Conservation (phyloP, 2,329 filamentous ascomycete species). For the Colletotrichum chlorophyti region DNA sequence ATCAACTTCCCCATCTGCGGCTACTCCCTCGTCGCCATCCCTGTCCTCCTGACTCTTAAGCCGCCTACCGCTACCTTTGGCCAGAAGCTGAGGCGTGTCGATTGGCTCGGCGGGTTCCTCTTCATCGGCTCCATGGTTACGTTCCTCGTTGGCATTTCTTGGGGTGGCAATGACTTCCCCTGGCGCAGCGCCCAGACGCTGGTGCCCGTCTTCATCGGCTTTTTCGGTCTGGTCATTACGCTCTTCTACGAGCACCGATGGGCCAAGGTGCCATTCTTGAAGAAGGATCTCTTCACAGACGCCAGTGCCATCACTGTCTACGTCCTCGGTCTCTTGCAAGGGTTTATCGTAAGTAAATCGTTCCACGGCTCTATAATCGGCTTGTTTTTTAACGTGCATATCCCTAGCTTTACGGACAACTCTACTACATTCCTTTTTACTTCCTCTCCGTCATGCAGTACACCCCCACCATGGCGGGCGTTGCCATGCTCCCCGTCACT, state of each 20-base stretch:
- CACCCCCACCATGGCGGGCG: constrained; percentile 40
- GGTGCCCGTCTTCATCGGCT: constrained; percentile 50
- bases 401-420: constrained; percentile 37
- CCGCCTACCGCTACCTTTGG: constrained; percentile 38
- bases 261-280: constrained; percentile 41
- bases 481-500: constrained; percentile 42
- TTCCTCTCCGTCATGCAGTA: constrained; percentile 43
- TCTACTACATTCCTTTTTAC: constrained; percentile 46
- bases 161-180: constrained; percentile 49
- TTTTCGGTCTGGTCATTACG: constrained; percentile 45
- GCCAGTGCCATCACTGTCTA: constrained; percentile 38
- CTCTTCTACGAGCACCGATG: constrained; percentile 43
- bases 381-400: not conserved
- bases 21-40: constrained; percentile 45
- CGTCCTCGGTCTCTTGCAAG: constrained; percentile 39
- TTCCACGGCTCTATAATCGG: too few relatives aligned
- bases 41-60: constrained; percentile 49
- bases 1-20: constrained; percentile 52
- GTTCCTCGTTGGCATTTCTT: constrained; percentile 55
- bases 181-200: constrained; percentile 50
- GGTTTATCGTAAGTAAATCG: constrained; percentile 39
- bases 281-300: constrained; percentile 38
- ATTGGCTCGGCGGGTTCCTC: constrained; percentile 53
- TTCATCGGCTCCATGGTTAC: constrained; percentile 51
- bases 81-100: constrained; percentile 46